Conservation (phyloP, 2,329 filamentous ascomycete species). For the Colletotrichum higginsianum region DNA sequence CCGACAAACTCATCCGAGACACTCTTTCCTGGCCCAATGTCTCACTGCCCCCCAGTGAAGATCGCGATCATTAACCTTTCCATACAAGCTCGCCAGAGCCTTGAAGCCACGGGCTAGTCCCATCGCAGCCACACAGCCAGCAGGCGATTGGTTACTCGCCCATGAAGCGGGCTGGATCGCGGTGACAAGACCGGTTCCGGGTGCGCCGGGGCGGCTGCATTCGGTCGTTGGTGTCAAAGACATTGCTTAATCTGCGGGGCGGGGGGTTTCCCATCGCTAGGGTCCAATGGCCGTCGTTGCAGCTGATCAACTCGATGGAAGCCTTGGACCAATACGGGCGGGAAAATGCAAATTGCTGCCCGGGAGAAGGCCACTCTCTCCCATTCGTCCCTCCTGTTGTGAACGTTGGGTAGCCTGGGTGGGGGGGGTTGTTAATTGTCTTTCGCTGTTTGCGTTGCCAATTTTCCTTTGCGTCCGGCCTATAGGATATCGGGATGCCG, state of each 20-base stretch:
- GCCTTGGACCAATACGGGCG: background rate
- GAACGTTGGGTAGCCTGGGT: background rate
- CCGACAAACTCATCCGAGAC: background rate
- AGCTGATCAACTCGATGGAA: background rate
- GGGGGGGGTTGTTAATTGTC: background rate
- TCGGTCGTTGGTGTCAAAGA: constrained; percentile 3
- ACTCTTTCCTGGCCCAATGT: background rate
- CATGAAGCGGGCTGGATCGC: background rate
- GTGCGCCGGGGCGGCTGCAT: constrained; percentile 4
- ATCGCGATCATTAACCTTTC: background rate
- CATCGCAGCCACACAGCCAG: background rate
- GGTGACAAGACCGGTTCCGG: constrained; percentile 3
- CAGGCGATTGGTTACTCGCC: background rate
- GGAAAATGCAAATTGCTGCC: no score
- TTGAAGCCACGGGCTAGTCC: background rate
- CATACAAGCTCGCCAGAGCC: background rate
- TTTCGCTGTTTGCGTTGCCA: background rate
- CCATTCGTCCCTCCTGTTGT: background rate
- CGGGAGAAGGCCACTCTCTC: background rate
- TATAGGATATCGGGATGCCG: background rate
- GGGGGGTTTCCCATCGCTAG: background rate
- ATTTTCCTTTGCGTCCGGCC: background rate
- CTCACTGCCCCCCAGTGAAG: background rate
- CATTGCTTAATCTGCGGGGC: background rate
- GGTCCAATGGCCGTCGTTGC: background rate